Percentiles rank a stretch among this genome's conserved stretches.
Evolutionary conservation across 169 alveolate species (phyloP).

Genomic region (Neospora caninum): DNA sequence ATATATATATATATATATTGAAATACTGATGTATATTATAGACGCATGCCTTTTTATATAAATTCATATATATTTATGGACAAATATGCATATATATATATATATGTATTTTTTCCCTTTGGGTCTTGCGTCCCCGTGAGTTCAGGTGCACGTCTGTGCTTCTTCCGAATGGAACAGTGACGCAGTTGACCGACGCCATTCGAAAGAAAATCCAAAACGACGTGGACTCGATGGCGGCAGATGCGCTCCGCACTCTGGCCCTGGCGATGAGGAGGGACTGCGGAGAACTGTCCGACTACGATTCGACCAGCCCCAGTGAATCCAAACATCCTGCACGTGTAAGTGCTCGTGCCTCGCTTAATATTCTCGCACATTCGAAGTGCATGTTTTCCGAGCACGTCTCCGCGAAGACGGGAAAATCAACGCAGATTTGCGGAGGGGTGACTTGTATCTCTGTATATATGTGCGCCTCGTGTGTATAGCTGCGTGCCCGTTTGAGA

Average conservation of each 20-base stretch:
- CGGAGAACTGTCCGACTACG: slow-evolving; percentile 55
- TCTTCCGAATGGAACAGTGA: slow-evolving; percentile 87
- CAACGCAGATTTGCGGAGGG: too few relatives aligned
- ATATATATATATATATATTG: too few relatives aligned
- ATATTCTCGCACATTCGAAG: background rate
- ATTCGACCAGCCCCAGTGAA: background rate
- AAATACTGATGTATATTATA: too few relatives aligned
- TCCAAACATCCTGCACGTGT: background rate
- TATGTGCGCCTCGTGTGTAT: too few relatives aligned
- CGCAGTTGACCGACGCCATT: slow-evolving; percentile 80
- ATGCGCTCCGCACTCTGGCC: slow-evolving; percentile 82
- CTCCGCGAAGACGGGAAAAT: too few relatives aligned
- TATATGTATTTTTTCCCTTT: background rate
- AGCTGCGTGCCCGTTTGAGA: too few relatives aligned
- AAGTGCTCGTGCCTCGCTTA: background rate
- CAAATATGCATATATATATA: background rate
- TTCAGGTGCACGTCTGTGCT: slow-evolving; percentile 72
- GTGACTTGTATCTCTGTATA: too few relatives aligned
- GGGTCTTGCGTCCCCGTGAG: background rate
- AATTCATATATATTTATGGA: background rate
- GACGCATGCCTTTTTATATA: slow-evolving; percentile 72
- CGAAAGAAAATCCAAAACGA: slow-evolving; percentile 80
- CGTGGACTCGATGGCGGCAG: slow-evolving; percentile 87
- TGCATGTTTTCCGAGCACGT: too few relatives aligned
- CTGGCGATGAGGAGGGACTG: slow-evolving; percentile 78